Percentiles rank a stretch among this genome's conserved stretches.
Evolutionary conservation across 31 red algal genomes (phyloP).

Genomic region (Asparagopsis taxiformis): DNA sequence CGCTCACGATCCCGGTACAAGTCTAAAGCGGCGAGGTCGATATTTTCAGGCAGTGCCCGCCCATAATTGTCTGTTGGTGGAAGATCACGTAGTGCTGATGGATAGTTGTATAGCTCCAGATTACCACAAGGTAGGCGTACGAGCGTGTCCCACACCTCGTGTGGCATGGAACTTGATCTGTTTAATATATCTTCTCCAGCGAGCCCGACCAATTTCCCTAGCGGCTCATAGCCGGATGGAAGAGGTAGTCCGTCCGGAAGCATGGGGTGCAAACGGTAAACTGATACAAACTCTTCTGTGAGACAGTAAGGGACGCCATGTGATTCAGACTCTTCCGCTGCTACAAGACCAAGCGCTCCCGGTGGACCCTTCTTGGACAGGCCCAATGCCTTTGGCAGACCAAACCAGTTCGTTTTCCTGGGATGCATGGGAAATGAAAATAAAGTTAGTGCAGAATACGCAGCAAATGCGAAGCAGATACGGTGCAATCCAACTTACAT

Average conservation of each 20-base stretch:
- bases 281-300: slow-evolving; percentile 34
- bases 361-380: not conserved
- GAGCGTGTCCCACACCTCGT: slow-evolving; percentile 19
- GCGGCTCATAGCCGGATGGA: not conserved
- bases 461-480: not conserved
- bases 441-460: no score
- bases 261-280: slow-evolving; percentile 36
- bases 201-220: slow-evolving; percentile 11
- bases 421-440: not conserved
- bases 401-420: slow-evolving; percentile 39
- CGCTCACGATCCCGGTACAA: slow-evolving; percentile 53
- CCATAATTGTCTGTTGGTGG: slow-evolving; percentile 15
- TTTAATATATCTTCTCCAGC: slow-evolving; percentile 22
- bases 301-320: slow-evolving; percentile 41
- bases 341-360: not conserved
- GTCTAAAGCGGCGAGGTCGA: slow-evolving; percentile 41
- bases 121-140: slow-evolving; percentile 24
- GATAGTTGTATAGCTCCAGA: slow-evolving; percentile 39
- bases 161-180: not conserved
- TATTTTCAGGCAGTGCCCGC: not conserved
- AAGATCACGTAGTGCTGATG: slow-evolving; percentile 11
- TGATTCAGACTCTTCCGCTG: not conserved
- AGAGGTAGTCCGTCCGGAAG: slow-evolving; percentile 23
- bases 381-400: slow-evolving; percentile 13
- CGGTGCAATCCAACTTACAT: slow-evolving; percentile 14